phyloP scores from a whole-genome alignment of 108 stramenopile species.

The Fistulifera pelliculosa region DNA sequence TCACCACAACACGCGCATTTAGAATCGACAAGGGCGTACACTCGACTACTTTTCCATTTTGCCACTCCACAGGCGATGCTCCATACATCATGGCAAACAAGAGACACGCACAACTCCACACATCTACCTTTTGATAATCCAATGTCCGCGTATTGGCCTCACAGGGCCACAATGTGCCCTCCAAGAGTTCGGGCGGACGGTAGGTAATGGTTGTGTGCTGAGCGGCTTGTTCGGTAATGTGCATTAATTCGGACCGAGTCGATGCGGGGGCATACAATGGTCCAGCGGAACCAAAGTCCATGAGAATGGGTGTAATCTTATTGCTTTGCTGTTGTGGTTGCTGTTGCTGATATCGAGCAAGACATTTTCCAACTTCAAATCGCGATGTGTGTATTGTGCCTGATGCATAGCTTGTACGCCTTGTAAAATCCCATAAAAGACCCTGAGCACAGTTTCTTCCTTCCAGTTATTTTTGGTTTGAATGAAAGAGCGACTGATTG shows the following conservation, averaged over 20 bases:
- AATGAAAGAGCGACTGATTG: conserved; percentile 13
- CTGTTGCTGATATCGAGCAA: conserved; percentile 25
- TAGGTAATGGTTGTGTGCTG: conserved; percentile 69
- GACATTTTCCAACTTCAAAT: conserved; percentile 77
- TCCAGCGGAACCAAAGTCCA: conserved; percentile 61
- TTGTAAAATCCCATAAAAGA: conserved; percentile 44
- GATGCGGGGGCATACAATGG: conserved; percentile 19
- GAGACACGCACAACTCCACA: conserved; percentile 74
- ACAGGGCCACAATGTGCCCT: conserved; percentile 49
- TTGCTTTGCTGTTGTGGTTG: conserved; percentile 1
- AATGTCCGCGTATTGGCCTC: conserved; percentile 17
- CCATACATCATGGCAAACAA: conserved; percentile 78
- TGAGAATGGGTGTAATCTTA: conserved; percentile 18
- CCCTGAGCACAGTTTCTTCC: conserved; percentile 28
- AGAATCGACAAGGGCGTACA: conserved; percentile 55
- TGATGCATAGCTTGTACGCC: conserved; percentile 52
- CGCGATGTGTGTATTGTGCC: conserved; percentile 60
- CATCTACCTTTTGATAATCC: conserved; percentile 66
- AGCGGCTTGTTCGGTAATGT: conserved; percentile 45
- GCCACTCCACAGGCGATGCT: conserved; percentile 56
- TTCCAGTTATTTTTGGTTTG: conserved; percentile 8
- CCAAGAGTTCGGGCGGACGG: conserved; percentile 79
- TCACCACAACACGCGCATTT: not conserved
- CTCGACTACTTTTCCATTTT: conserved; percentile 44
- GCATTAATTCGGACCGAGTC: conserved; percentile 13